Evolutionary conservation across 2,329 filamentous ascomycete genomes (phyloP).

Genomic region (Chaetomiaceae sp.): DNA sequence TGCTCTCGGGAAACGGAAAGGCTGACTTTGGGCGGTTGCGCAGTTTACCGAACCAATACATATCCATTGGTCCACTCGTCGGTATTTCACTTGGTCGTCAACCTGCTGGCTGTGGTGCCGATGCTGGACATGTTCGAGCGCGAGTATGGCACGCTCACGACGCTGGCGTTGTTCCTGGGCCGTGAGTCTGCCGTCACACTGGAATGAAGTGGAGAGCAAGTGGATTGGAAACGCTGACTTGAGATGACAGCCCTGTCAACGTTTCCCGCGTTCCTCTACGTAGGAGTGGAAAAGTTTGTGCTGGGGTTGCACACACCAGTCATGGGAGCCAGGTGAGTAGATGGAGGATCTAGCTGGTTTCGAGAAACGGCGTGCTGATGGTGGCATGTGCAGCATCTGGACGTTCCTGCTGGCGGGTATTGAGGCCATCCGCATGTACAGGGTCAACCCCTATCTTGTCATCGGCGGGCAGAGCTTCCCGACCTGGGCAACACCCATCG

Average conservation of each 20-base stretch:
- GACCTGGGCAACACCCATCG: constrained; percentile 85
- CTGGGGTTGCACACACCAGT: constrained; percentile 66
- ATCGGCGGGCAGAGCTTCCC: constrained; percentile 64
- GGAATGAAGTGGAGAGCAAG: background rate
- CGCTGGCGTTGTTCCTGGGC: constrained; percentile 81
- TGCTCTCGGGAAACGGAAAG: background rate
- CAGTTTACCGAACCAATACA: constrained; percentile 89
- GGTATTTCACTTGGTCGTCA: constrained; percentile 73
- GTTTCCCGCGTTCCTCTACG: constrained; percentile 75
- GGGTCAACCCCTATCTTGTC: constrained; percentile 70
- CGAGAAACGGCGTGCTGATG: constrained; percentile 11
- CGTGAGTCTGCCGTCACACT: constrained; percentile 54
- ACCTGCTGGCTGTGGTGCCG: constrained; percentile 75
- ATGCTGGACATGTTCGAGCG: constrained; percentile 88
- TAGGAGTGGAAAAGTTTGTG: constrained; percentile 68
- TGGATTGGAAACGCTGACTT: constrained; percentile 4
- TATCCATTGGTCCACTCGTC: constrained; percentile 82
- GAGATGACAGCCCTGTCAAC: constrained; percentile 59
- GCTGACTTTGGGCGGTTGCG: background rate
- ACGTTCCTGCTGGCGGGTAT: constrained; percentile 80
- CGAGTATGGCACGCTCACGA: constrained; percentile 84
- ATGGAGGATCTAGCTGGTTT: background rate
- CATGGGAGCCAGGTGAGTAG: constrained; percentile 72
- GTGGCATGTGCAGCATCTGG: constrained; percentile 66
- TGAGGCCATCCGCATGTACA: constrained; percentile 81